Conservation (phyloP, 2,329 filamentous ascomycete species). For the Ophiostoma australiae region DNA sequence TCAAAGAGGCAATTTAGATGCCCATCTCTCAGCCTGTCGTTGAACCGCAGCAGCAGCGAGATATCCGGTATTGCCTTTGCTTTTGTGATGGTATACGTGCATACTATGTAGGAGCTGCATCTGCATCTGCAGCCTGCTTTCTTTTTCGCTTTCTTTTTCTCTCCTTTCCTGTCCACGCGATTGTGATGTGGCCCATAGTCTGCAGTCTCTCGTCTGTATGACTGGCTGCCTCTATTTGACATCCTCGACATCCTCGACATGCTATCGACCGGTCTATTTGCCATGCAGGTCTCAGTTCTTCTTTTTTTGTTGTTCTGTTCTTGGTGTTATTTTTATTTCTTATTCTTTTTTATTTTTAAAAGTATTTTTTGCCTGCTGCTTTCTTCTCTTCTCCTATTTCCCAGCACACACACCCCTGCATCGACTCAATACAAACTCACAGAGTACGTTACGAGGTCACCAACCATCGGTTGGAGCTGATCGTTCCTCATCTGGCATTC, state of each 20-base stretch:
- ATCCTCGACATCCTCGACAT: not conserved
- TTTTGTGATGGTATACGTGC: not conserved
- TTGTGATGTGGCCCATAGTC: not conserved
- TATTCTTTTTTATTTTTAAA: not conserved
- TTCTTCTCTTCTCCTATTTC: not conserved
- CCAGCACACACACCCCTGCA: not conserved
- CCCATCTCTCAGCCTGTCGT: slow-evolving; percentile 10
- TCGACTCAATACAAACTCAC: not conserved
- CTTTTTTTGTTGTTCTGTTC: not conserved
- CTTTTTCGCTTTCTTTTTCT: not conserved
- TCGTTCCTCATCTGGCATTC: slow-evolving; percentile 9
- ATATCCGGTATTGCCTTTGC: slow-evolving; percentile 3
- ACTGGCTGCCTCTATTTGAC: not conserved
- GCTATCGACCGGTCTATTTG: slow-evolving; percentile 13
- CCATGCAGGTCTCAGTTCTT: slow-evolving; percentile 7
- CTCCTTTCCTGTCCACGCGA: not conserved
- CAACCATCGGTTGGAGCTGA: slow-evolving; percentile 9
- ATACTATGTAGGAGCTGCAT: too few relatives aligned
- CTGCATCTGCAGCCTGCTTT: not conserved
- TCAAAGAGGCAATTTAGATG: not conserved
- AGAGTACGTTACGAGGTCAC: not conserved
- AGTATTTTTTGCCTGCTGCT: not conserved
- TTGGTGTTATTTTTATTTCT: not conserved
- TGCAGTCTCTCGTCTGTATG: slow-evolving; percentile 5
- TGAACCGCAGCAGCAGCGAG: not conserved